Evolutionary conservation across 306 rosid genomes (phyloP).

Genomic region (Malus fusca): DNA sequence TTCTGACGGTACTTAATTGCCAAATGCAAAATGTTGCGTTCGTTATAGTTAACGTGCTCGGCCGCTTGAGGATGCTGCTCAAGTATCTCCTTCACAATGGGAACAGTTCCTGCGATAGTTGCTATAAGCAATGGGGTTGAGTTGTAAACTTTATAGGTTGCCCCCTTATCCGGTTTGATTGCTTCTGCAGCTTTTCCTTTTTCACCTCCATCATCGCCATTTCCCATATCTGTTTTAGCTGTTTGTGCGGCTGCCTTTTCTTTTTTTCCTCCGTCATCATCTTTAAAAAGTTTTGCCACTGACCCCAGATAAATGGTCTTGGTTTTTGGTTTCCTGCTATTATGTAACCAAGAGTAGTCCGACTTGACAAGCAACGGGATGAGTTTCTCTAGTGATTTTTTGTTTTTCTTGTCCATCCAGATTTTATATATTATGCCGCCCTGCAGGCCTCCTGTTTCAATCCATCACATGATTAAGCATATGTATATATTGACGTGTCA

Average conservation of each 20-base stretch:
- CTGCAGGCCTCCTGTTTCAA: background rate
- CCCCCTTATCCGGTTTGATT: background rate
- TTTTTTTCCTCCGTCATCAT: background rate
- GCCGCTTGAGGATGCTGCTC: background rate
- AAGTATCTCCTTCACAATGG: background rate
- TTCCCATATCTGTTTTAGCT: background rate
- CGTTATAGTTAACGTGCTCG: background rate
- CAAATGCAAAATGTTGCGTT: slow-evolving; percentile 1
- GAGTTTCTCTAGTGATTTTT: background rate
- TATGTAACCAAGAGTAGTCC: background rate
- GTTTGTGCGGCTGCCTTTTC: background rate
- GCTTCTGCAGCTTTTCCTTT: background rate
- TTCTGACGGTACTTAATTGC: background rate
- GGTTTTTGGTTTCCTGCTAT: background rate
- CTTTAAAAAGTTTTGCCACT: background rate
- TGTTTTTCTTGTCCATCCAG: background rate
- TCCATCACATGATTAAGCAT: background rate
- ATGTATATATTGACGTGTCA: too few species aligned
- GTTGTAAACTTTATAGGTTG: background rate
- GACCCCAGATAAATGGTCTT: background rate
- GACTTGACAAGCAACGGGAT: background rate
- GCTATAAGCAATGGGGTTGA: slow-evolving; percentile 13
- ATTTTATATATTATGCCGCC: background rate
- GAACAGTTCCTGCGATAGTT: slow-evolving; percentile 9
- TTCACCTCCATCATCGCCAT: background rate